These are phyloP conservation scores for Zygosaccharomyces sapae DNA, from an alignment of 1,139 yeast genomes.

Conservation along the genomic window DNA sequence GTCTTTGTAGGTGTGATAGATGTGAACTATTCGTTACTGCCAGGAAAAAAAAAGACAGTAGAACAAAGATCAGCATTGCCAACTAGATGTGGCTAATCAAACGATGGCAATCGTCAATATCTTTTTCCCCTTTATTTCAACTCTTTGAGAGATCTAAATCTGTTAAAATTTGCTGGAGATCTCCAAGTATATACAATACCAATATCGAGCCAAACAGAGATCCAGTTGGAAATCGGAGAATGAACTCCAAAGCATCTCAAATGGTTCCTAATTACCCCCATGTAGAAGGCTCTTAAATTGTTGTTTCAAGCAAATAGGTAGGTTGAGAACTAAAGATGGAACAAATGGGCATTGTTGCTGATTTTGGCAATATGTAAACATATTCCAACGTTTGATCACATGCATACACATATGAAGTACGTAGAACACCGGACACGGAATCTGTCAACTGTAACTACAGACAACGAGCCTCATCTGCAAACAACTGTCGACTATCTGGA, in stretches of 20 bases:
- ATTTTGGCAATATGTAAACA: constrained; percentile 3
- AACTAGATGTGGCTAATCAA: neutral
- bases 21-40: constrained; percentile 14
- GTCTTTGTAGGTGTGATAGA: constrained; percentile 17
- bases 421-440: neutral
- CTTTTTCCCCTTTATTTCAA: neutral
- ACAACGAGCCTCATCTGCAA: neutral
- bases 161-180: neutral
- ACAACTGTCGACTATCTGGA: neutral
- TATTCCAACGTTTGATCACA: neutral
- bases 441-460: neutral
- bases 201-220: neutral
- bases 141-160: neutral
- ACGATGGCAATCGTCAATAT: neutral
- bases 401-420: neutral
- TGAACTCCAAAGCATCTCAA: neutral
- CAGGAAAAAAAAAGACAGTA: neutral
- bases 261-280: neutral
- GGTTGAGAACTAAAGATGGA: constrained; percentile 1
- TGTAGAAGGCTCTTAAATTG: neutral
- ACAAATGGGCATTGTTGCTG: constrained; percentile 4
- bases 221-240: neutral
- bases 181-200: neutral
- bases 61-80: constrained; percentile 4
- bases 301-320: neutral